Evolutionary conservation across 257 asterid species (phyloP), one percentile per base, ranked within the genome.

Genomic region (Solanum tacnaense): DNA sequence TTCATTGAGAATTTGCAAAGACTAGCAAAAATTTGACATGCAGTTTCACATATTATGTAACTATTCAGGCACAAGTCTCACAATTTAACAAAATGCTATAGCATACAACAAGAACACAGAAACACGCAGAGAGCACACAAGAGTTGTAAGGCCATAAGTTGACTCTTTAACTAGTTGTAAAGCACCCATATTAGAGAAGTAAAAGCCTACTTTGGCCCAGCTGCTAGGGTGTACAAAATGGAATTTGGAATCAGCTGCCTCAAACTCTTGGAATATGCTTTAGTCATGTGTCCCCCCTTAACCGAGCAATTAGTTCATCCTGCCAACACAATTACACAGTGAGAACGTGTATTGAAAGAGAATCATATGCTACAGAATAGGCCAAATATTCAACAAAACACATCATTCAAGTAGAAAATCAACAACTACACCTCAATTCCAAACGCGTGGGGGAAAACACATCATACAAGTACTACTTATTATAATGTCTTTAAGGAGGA

Each of bases 301-400:
- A 91, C 62, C 97, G 97, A 21, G 92, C 88, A 75, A 95, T 93
- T 95, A 95, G 84, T 85, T 94, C 96, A 38, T 93, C 96, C 98
- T 95, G 96, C 82, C 78, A 23, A 89, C 20, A n/a, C 29, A 36
- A 49, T 49, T 83, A 84, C 76, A 62, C 31, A 6, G 62, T 27
- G 31, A 67, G 38, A 41, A 84, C 32, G 71, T 27, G 31, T 21
- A 88, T 18, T 20, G 32, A 27, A 52, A 79, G 38, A 38, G 65
- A 29, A 35, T 34, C 29, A 10, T 46, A 78, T 38, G 34, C 46
- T 25, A 31, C 16, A 11, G n/a, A 32, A 84, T 62, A 13, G 78
- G 67, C 82, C 35, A 62, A 34, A 38, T 27, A 67, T 15, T 68
- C 68, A 41, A 85, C 13, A 68, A 85, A 25, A 68, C 38, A 68